Evolutionary conservation across 176 grass and related monocot species (phyloP).

Genomic region (Lolium multiflorum): DNA sequence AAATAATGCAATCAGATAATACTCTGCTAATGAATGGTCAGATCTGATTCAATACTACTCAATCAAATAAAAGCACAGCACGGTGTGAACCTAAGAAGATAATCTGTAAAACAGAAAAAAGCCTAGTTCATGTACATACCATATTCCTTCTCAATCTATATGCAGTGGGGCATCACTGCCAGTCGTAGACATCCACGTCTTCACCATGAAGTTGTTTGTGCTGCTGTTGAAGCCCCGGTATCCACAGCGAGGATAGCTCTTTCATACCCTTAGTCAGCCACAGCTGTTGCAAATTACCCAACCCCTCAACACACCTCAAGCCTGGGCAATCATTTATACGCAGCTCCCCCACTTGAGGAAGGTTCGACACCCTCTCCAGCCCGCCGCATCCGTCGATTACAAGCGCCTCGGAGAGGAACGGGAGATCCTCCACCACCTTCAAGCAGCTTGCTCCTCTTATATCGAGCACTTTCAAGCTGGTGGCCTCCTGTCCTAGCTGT

Average conservation of each 20-base stretch:
- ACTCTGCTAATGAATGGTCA: too few species aligned
- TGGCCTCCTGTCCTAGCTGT: slow-evolving; percentile 4
- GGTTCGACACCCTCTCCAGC: slow-evolving; percentile 35
- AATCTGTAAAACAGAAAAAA: too few species aligned
- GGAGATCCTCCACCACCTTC: background rate
- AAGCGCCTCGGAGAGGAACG: background rate
- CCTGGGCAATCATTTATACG: background rate
- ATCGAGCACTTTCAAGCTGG: background rate
- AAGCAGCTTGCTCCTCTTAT: background rate
- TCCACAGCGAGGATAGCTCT: slow-evolving; percentile 14
- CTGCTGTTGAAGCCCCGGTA: background rate
- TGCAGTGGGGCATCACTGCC: too few species aligned
- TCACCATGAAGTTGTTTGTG: background rate
- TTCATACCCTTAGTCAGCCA: background rate
- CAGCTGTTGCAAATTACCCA: background rate
- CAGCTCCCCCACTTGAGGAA: slow-evolving; percentile 24
- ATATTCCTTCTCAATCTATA: too few species aligned
- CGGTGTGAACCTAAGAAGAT: too few species aligned
- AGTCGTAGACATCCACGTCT: slow-evolving; percentile 2
- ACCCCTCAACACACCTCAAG: slow-evolving; percentile 39
- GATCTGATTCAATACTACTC: too few species aligned
- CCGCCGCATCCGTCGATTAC: background rate
- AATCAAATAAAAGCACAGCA: too few species aligned
- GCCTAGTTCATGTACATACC: too few species aligned
- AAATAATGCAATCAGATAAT: too few species aligned